Percentiles rank a stretch among this genome's conserved stretches.
Conservation (phyloP, 768 basidiomycete species). For the Dictyophora rubrovolvata region DNA sequence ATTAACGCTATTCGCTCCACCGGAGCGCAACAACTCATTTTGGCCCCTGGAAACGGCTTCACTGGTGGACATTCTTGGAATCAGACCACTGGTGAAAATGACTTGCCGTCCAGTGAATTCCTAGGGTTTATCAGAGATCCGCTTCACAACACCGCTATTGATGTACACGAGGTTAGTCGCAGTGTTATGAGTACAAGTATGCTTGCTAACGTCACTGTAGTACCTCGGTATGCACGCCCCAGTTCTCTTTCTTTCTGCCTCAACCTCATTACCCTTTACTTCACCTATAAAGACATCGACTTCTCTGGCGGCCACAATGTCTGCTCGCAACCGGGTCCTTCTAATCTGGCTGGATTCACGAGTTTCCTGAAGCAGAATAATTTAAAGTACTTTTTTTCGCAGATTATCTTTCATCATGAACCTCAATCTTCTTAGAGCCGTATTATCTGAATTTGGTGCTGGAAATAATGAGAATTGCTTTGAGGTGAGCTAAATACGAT, state of each 20-base stretch:
- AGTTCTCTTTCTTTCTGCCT: neutral
- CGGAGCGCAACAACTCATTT: conserved; percentile 33
- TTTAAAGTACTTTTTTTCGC: conserved; percentile 25
- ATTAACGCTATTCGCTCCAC: conserved; percentile 32
- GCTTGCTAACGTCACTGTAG: neutral
- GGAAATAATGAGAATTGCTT: conserved; percentile 32
- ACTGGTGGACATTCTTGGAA: conserved; percentile 38
- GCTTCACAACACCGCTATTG: conserved; percentile 32
- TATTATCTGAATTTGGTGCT: conserved; percentile 37
- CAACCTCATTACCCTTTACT: neutral
- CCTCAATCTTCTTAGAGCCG: conserved; percentile 21
- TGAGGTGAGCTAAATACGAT: neutral
- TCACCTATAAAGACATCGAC: conserved; percentile 21
- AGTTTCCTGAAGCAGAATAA: conserved; percentile 32
- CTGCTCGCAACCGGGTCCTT: conserved; percentile 34
- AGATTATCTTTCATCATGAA: neutral
- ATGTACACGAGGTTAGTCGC: conserved; percentile 28
- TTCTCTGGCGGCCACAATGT: conserved; percentile 33
- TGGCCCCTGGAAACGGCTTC: conserved; percentile 38
- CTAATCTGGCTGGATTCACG: conserved; percentile 32
- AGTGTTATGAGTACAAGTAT: neutral
- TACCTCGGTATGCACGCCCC: conserved; percentile 16
- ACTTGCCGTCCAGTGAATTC: conserved; percentile 33
- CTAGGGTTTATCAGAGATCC: conserved; percentile 33
- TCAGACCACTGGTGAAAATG: conserved; percentile 18